phyloP scores from a whole-genome alignment of 257 asterid genomes.

The Solanum corneliomulleri region DNA sequence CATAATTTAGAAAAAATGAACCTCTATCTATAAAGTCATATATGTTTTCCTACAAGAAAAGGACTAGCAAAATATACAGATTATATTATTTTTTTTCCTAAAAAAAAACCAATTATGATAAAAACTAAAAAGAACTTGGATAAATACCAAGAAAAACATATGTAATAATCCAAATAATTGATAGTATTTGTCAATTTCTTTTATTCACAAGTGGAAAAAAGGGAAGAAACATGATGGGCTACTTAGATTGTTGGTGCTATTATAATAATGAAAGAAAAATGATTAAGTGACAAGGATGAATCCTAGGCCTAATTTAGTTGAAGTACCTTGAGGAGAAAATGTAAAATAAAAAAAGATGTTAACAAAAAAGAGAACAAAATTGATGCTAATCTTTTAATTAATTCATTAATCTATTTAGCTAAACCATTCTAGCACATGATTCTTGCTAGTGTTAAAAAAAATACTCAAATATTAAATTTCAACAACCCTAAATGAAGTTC shows the following conservation, averaged over 20 bases:
- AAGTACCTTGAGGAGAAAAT: constrained; percentile 1
- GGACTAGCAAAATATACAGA: background rate
- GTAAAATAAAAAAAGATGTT: background rate
- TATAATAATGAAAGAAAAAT: background rate
- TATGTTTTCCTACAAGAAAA: accelerated
- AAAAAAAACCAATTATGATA: no score
- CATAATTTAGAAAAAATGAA: no score
- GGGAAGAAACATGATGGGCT: background rate
- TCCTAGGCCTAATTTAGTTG: background rate
- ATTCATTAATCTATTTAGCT: background rate
- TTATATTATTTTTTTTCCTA: background rate
- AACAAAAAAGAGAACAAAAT: constrained; percentile 8
- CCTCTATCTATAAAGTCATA: background rate
- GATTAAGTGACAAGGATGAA: background rate
- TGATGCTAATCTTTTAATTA: background rate
- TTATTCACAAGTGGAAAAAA: background rate
- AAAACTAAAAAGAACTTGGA: no score
- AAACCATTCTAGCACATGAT: background rate
- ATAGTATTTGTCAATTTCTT: background rate
- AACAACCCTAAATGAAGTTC: background rate
- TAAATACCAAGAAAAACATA: no score
- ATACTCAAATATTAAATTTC: background rate
- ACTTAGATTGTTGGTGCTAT: background rate
- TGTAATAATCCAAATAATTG: background rate
- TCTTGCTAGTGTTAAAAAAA: background rate